These are phyloP conservation scores for Xylaria sp. DNA, from an alignment of 2,329 filamentous ascomycete species.

Conservation along the genomic window DNA sequence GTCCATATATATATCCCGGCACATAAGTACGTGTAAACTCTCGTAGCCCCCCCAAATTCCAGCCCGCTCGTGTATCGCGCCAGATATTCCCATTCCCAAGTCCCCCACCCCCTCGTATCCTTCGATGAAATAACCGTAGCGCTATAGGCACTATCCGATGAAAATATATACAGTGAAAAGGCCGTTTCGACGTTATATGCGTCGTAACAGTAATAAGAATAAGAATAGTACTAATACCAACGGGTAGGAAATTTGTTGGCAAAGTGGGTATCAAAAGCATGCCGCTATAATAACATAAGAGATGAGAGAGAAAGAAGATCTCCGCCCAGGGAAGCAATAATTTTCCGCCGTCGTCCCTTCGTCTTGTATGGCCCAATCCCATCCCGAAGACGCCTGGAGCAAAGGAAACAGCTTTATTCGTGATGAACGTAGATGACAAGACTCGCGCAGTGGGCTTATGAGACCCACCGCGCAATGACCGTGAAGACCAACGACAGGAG, in stretches of 20 bases:
- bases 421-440: not conserved
- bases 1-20: not conserved
- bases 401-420: constrained; percentile 12
- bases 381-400: constrained; percentile 17
- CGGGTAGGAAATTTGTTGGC: not conserved
- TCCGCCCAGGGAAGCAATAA: constrained; percentile 20
- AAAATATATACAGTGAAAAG: not conserved
- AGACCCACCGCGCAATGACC: constrained; percentile 30
- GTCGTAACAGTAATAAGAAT: not conserved
- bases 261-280: constrained; percentile 25
- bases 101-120: not conserved
- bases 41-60: not conserved
- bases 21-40: not conserved
- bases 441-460: constrained; percentile 2
- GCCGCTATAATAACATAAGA: constrained; percentile 10
- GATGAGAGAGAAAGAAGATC: too few relatives aligned
- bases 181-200: not conserved
- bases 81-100: not conserved
- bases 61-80: not conserved
- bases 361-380: constrained; percentile 7
- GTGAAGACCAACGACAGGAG: constrained; percentile 30
- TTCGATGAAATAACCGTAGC: not conserved
- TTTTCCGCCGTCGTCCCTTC: constrained; percentile 19
- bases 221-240: not conserved
- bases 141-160: not conserved